Percentiles rank a stretch among this genome's conserved stretches.
Evolutionary conservation across 2,329 filamentous ascomycete species (phyloP).

Genomic region (Aureobasidium sp.): DNA sequence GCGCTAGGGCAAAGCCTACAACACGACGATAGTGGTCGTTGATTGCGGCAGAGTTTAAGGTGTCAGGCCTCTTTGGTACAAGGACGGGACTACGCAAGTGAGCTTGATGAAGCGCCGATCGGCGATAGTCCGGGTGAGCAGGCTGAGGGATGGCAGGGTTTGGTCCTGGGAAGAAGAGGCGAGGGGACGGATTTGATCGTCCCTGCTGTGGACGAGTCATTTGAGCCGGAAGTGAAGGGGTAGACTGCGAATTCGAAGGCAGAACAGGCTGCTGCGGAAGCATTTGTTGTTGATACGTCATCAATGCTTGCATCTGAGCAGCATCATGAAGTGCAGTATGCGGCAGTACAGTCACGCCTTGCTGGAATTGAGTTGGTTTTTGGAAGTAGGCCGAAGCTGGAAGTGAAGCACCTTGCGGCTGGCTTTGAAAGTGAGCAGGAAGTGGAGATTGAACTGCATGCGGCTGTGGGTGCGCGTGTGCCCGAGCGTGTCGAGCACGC

Average conservation of each 20-base stretch:
- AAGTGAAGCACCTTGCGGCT: not conserved
- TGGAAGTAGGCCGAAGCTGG: not conserved
- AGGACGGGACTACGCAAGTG: constrained; percentile 49
- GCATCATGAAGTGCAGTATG: not conserved
- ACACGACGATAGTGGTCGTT: constrained; percentile 7
- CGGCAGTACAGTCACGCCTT: not conserved
- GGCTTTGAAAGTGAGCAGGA: not conserved
- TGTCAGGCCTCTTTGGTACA: not conserved
- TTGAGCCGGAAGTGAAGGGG: not conserved
- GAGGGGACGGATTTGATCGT: not conserved
- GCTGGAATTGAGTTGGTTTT: not conserved
- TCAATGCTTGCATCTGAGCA: not conserved
- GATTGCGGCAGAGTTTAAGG: not conserved
- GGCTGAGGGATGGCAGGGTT: constrained; percentile 26
- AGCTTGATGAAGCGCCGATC: constrained; percentile 52
- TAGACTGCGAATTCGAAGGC: not conserved
- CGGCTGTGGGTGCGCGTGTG: not conserved
- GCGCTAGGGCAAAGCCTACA: not conserved
- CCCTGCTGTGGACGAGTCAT: not conserved
- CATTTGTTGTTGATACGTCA: constrained; percentile 2
- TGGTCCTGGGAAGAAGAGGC: not conserved
- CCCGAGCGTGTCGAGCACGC: not conserved
- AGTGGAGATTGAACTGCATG: not conserved
- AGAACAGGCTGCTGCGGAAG: not conserved
- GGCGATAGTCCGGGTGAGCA: constrained; percentile 38